A percentile compares a stretch with the other conserved stretches of the same genome.
Evolutionary conservation across 805 yeast genomes (phyloP).

Genomic region (Candida lessepsii): DNA sequence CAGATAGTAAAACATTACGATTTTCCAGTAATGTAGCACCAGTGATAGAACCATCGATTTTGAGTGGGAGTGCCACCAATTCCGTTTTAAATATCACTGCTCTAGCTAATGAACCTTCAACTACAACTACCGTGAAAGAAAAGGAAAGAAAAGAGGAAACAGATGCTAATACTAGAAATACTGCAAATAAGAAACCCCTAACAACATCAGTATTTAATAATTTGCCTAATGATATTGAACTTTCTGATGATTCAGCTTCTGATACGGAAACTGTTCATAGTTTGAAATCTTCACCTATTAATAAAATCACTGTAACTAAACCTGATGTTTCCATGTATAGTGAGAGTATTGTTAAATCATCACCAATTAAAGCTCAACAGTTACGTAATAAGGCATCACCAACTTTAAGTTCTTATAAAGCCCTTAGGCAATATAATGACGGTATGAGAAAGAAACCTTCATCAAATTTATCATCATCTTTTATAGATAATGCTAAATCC

Average conservation of each 20-base stretch:
- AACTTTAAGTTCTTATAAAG: constrained; percentile 24
- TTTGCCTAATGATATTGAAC: constrained; percentile 46
- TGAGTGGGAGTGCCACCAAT: constrained; percentile 29
- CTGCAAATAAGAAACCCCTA: not conserved
- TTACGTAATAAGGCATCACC: constrained; percentile 18
- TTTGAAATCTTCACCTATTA: constrained; percentile 12
- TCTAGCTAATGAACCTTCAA: constrained; percentile 18
- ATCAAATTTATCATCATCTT: constrained; percentile 31
- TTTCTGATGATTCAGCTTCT: constrained; percentile 46
- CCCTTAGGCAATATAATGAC: constrained; percentile 20
- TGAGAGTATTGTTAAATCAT: constrained; percentile 26
- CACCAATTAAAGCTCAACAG: constrained; percentile 27
- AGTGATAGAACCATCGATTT: constrained; percentile 19
- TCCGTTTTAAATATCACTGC: constrained; percentile 35
- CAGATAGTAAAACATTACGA: constrained; percentile 35
- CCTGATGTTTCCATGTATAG: constrained; percentile 24
- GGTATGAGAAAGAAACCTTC: constrained; percentile 25
- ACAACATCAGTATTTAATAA: constrained; percentile 40
- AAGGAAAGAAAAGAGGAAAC: not conserved
- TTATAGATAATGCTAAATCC: constrained; percentile 39
- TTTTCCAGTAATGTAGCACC: constrained; percentile 26
- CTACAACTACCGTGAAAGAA: not conserved
- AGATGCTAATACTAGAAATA: not conserved
- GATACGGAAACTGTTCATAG: constrained; percentile 33
- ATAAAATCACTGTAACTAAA: constrained; percentile 9